Evolutionary conservation across 768 basidiomycete genomes (phyloP).

Genomic region (Candolleomyces aberdarensis): DNA sequence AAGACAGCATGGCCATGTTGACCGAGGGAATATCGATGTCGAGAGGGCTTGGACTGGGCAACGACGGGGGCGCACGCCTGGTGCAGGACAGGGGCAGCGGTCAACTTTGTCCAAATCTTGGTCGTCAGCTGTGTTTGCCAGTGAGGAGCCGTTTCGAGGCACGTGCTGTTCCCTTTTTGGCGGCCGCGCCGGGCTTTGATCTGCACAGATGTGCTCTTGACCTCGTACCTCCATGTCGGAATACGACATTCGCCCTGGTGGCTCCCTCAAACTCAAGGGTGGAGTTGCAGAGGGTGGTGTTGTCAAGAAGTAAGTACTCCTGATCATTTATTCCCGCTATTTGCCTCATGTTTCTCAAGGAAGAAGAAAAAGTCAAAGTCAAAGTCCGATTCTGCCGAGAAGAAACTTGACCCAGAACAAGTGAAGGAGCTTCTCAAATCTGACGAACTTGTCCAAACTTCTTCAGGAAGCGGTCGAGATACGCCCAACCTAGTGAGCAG

Average conservation of each 20-base stretch:
- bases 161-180: conserved; percentile 18
- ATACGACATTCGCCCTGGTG: conserved; percentile 82
- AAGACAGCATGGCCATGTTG: conserved; percentile 73
- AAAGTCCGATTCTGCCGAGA: conserved; percentile 47
- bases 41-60: conserved; percentile 11
- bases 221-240: conserved; percentile 59
- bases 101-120: background rate
- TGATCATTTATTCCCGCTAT: conserved; percentile 2
- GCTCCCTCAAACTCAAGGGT: conserved; percentile 89
- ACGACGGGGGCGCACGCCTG: conserved; percentile 7
- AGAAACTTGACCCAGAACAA: conserved; percentile 42
- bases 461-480: conserved; percentile 54
- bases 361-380: conserved; percentile 85
- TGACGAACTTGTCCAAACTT: conserved; percentile 41
- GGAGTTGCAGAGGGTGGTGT: conserved; percentile 74
- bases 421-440: conserved; percentile 49
- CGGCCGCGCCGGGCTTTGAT: background rate
- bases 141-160: conserved; percentile 7
- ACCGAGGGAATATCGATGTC: conserved; percentile 8
- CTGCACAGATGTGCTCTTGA: conserved; percentile 9
- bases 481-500: conserved; percentile 55
- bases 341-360: conserved; percentile 13
- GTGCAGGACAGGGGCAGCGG: background rate
- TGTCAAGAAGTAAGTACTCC: conserved; percentile 68
- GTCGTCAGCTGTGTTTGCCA: background rate